Evolutionary conservation across 2,329 filamentous ascomycete genomes (phyloP).

Genomic region (Simplicillium sp.): DNA sequence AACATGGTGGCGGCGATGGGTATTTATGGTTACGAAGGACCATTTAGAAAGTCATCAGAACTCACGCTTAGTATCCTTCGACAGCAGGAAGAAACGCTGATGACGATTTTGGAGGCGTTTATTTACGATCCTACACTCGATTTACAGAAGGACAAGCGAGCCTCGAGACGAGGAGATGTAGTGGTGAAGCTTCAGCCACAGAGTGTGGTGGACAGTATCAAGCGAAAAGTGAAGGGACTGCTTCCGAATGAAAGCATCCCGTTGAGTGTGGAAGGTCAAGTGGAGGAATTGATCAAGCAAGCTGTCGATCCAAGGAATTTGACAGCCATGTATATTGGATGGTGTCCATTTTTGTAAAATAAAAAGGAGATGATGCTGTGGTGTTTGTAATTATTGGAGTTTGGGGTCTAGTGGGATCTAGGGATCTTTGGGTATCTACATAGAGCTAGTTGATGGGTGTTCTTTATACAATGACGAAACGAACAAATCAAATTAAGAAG

Average conservation of each 20-base stretch:
- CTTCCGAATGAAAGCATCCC: conserved; percentile 84
- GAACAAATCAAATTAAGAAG: too few species aligned
- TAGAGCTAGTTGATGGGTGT: too few species aligned
- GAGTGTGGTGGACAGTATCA: conserved; percentile 83
- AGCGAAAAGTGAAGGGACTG: conserved; percentile 75
- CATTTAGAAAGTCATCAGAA: conserved; percentile 85
- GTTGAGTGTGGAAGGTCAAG: conserved; percentile 89
- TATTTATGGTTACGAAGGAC: conserved; percentile 85
- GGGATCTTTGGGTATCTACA: too few species aligned
- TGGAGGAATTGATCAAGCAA: conserved; percentile 86
- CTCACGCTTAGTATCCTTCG: conserved; percentile 75
- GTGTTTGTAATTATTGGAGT: too few species aligned
- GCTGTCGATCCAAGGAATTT: conserved; percentile 74
- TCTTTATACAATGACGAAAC: too few species aligned
- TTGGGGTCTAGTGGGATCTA: too few species aligned
- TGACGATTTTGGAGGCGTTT: conserved; percentile 96
- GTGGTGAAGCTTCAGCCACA: conserved; percentile 44
- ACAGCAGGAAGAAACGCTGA: conserved; percentile 89
- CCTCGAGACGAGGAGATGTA: conserved; percentile 24
- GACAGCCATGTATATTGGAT: conserved; percentile 94
- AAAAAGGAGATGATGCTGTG: too few species aligned
- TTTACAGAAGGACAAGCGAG: conserved; percentile 60
- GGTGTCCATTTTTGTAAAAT: conserved; percentile 53
- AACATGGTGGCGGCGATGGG: conserved; percentile 99
- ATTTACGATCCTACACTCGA: conserved; percentile 95